phyloP scores from a whole-genome alignment of 1,139 yeast genomes.

The Yamadazyma sp. region DNA sequence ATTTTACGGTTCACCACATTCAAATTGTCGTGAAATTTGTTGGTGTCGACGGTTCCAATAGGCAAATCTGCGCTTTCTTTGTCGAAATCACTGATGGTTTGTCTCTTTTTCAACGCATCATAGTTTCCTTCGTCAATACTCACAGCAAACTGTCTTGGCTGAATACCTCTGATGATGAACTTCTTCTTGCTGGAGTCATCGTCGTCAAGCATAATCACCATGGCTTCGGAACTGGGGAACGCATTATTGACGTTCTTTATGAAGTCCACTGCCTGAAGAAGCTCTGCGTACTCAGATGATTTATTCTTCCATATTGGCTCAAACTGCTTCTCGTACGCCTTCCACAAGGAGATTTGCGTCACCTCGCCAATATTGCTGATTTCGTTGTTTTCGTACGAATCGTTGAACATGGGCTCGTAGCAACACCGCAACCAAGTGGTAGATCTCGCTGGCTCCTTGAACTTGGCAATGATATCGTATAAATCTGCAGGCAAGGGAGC shows the following conservation, averaged over 20 bases:
- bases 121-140: slow-evolving; percentile 45
- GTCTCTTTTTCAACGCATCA: slow-evolving; percentile 39
- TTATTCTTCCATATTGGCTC: slow-evolving; percentile 37
- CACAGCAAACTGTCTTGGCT: slow-evolving; percentile 47
- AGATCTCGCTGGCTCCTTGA: slow-evolving; percentile 89
- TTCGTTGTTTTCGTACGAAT: slow-evolving; percentile 23
- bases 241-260: slow-evolving; percentile 92
- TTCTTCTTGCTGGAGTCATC: slow-evolving; percentile 58
- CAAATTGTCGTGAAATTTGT: slow-evolving; percentile 33
- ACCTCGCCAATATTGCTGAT: slow-evolving; percentile 62
- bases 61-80: slow-evolving; percentile 23
- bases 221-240: slow-evolving; percentile 88
- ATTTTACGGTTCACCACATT: slow-evolving; percentile 6
- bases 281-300: slow-evolving; percentile 50
- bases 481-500: slow-evolving; percentile 65
- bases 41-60: slow-evolving; percentile 39
- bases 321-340: slow-evolving; percentile 87
- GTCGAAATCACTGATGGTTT: slow-evolving; percentile 14
- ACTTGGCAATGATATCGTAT: slow-evolving; percentile 56
- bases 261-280: slow-evolving; percentile 94
- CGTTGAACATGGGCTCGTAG: slow-evolving; percentile 58
- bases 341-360: slow-evolving; percentile 95
- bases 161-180: slow-evolving; percentile 88
- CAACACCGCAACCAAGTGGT: slow-evolving; percentile 94
- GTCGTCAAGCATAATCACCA: slow-evolving; percentile 67